Conservation (phyloP, 306 rosid genomes). For the Sophora flavescens region DNA sequence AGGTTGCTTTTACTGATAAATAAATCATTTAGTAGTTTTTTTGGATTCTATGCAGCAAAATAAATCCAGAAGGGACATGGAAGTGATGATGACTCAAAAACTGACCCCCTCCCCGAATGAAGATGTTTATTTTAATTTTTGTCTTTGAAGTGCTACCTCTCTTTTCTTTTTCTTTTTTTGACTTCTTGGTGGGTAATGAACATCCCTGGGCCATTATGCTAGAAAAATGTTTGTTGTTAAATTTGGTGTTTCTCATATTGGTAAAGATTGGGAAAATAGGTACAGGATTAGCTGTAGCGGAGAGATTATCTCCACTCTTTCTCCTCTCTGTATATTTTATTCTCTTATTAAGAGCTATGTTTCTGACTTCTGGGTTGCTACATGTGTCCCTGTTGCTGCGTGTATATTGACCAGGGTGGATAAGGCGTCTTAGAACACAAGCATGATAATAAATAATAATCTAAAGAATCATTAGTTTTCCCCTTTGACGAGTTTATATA, state of each 20-base stretch:
- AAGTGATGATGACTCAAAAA: conserved; percentile 29
- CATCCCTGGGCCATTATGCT: not conserved
- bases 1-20: conserved; percentile 61
- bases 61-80: conserved; percentile 18
- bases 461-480: not conserved
- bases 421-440: conserved; percentile 10
- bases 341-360: conserved; percentile 18
- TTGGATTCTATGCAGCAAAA: conserved; percentile 25
- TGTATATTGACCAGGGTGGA: conserved; percentile 27
- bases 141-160: conserved; percentile 1
- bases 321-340: conserved; percentile 23
- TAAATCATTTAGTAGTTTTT: conserved; percentile 14
- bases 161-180: not conserved
- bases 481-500: conserved; percentile 32
- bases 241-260: not conserved
- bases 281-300: not conserved
- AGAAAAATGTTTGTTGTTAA: not conserved
- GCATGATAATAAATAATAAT: conserved; percentile 42
- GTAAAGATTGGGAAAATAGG: conserved; percentile 21
- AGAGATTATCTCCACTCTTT: conserved; percentile 11
- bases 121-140: not conserved
- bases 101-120: not conserved
- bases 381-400: conserved; percentile 38
- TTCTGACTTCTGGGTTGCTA: conserved; percentile 21
- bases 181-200: conserved; percentile 28